phyloP scores from a whole-genome alignment of 495 filamentous ascomycete species.

The Aeminium ludgeri region DNA sequence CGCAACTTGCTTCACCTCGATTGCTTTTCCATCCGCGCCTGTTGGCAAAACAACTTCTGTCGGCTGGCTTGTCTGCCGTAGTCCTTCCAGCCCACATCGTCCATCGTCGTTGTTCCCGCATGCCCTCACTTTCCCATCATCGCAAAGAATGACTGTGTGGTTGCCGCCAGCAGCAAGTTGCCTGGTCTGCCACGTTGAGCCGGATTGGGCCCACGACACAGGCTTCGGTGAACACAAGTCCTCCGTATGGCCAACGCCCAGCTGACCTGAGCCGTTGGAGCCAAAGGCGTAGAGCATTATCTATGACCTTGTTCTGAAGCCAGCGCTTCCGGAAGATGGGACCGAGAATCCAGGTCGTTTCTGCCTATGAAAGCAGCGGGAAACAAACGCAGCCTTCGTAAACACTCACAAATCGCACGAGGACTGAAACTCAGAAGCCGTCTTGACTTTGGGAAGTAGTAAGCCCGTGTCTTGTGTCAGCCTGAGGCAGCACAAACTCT shows the following conservation, averaged over 20 bases:
- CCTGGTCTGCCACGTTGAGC: constrained; percentile 8
- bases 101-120: constrained; percentile 44
- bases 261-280: constrained; percentile 78
- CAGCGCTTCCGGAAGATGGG: neutral
- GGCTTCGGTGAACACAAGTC: constrained; percentile 52
- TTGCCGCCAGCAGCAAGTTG: constrained; percentile 63
- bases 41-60: constrained; percentile 4
- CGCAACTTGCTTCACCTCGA: constrained; percentile 28
- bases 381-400: too few relatives aligned
- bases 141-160: constrained; percentile 58
- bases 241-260: constrained; percentile 58
- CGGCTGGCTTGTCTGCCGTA: constrained; percentile 12
- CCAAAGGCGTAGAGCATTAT: constrained; percentile 60
- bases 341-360: neutral
- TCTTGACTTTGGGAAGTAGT: too few relatives aligned
- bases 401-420: too few relatives aligned
- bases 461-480: neutral
- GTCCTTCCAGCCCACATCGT: constrained; percentile 29
- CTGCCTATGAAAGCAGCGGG: neutral
- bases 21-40: neutral
- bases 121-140: constrained; percentile 40
- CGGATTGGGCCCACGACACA: neutral
- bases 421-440: too few relatives aligned
- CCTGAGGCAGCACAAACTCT: neutral
- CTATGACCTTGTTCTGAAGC: neutral